Conservation (phyloP, 495 filamentous ascomycete species). For the Hypoxylon perforatum region DNA sequence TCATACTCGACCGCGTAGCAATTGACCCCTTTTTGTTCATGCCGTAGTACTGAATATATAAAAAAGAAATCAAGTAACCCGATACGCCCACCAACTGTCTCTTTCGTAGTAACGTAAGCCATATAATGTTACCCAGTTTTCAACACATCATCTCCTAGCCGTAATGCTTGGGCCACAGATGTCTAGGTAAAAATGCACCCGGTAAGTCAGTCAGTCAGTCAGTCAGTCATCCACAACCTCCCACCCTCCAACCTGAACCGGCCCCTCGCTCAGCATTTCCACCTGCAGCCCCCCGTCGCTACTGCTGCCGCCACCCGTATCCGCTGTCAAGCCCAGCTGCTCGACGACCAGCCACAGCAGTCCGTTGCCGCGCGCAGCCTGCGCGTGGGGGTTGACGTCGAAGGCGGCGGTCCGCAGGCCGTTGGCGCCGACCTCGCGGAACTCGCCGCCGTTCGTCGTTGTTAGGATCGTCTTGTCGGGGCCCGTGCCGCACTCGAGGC, state of each 20-base stretch:
- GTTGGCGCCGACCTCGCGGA: conserved; percentile 69
- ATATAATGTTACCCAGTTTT: no score
- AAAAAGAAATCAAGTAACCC: no score
- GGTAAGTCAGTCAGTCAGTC: neutral
- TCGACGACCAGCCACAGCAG: conserved; percentile 85
- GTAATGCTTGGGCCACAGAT: no score
- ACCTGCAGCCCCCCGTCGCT: conserved; percentile 69
- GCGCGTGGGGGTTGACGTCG: conserved; percentile 68
- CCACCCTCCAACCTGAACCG: conserved; percentile 69
- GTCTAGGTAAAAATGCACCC: neutral
- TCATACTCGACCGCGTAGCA: no score
- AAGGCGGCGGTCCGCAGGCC: conserved; percentile 78
- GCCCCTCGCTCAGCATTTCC: conserved; percentile 74
- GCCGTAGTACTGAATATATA: no score
- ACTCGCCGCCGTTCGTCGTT: conserved; percentile 69
- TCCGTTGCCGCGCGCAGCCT: conserved; percentile 52
- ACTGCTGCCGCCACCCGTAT: conserved; percentile 64
- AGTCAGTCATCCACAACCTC: conserved; percentile 54
- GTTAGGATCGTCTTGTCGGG: conserved; percentile 71
- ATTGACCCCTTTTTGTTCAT: no score
- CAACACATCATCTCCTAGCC: no score
- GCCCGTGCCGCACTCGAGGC: conserved; percentile 74
- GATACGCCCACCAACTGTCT: neutral
- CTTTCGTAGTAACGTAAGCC: no score
- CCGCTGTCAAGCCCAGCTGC: conserved; percentile 60